These are phyloP conservation scores for Russula foetens DNA, from an alignment of 768 basidiomycete genomes.

Conservation along the genomic window DNA sequence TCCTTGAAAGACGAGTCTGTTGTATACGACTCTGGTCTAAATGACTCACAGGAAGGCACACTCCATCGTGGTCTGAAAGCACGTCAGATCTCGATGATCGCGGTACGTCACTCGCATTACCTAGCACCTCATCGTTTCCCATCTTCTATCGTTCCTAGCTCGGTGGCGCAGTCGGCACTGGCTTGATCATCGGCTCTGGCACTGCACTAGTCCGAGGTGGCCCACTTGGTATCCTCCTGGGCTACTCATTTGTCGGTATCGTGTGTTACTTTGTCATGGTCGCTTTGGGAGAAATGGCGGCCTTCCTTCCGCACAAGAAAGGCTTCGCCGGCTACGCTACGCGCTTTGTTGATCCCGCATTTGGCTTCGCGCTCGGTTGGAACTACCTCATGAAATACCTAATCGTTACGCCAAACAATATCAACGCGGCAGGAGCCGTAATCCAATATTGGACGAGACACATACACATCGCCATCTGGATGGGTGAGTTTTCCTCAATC, in stretches of 20 bases:
- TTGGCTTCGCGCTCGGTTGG: slow-evolving; percentile 60
- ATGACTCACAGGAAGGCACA: slow-evolving; percentile 19
- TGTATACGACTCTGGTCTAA: not conserved
- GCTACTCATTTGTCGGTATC: slow-evolving; percentile 44
- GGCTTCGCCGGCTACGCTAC: slow-evolving; percentile 51
- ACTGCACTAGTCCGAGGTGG: too few species aligned
- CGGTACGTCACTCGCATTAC: slow-evolving; percentile 23
- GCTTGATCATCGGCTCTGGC: slow-evolving; percentile 38
- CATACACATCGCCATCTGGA: slow-evolving; percentile 43
- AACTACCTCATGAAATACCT: too few species aligned
- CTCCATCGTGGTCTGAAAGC: slow-evolving; percentile 32
- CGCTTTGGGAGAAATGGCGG: too few species aligned
- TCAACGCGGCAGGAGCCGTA: slow-evolving; percentile 48
- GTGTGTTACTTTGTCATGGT: slow-evolving; percentile 56
- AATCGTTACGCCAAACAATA: slow-evolving; percentile 58
- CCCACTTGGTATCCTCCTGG: slow-evolving; percentile 44
- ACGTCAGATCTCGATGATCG: slow-evolving; percentile 34
- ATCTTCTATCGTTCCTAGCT: too few species aligned
- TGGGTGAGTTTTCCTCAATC: slow-evolving; percentile 35
- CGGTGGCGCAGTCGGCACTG: slow-evolving; percentile 30
- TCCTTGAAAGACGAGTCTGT: not conserved
- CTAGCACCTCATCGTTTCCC: too few species aligned
- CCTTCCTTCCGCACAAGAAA: slow-evolving; percentile 46
- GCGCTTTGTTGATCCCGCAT: slow-evolving; percentile 58
- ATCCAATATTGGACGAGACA: slow-evolving; percentile 31